phyloP scores from a whole-genome alignment of 2,329 filamentous ascomycete species.

The Metarhizium brunneum region DNA sequence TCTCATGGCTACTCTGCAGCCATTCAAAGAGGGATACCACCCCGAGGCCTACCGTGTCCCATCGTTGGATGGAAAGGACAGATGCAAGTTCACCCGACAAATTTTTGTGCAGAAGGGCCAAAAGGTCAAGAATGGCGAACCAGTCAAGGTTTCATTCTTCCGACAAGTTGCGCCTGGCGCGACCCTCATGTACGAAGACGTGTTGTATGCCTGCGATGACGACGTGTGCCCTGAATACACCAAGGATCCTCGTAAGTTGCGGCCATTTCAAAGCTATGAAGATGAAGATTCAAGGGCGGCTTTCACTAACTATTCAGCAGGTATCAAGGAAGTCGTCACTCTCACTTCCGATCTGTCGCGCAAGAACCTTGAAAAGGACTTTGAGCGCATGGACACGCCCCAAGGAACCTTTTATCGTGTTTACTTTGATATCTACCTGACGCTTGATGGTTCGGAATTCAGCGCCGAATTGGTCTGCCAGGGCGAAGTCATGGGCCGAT shows the following conservation, averaged over 20 bases:
- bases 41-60: conserved; percentile 97
- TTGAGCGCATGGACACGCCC: conserved; percentile 97
- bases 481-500: conserved; percentile 96
- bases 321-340: conserved; percentile 98
- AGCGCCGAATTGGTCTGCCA: conserved; percentile 98
- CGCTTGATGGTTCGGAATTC: conserved; percentile 94
- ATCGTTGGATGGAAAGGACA: conserved; percentile 90
- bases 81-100: conserved; percentile 96
- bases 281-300: background rate
- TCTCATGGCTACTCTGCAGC: conserved; percentile 96
- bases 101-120: conserved; percentile 99
- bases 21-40: conserved; percentile 98
- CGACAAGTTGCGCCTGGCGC: conserved; percentile 93
- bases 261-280: background rate
- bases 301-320: conserved; percentile 37
- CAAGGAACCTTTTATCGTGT: conserved; percentile 92
- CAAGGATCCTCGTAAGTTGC: conserved; percentile 89
- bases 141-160: conserved; percentile 98
- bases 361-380: conserved; percentile 98
- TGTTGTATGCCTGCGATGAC: conserved; percentile 93
- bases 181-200: conserved; percentile 98
- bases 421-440: conserved; percentile 76
- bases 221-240: conserved; percentile 98
- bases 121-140: conserved; percentile 97
- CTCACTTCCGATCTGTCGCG: conserved; percentile 93